Conservation (phyloP, 192 early-diverging fungal genomes). For the Mortierella hygrophila region DNA sequence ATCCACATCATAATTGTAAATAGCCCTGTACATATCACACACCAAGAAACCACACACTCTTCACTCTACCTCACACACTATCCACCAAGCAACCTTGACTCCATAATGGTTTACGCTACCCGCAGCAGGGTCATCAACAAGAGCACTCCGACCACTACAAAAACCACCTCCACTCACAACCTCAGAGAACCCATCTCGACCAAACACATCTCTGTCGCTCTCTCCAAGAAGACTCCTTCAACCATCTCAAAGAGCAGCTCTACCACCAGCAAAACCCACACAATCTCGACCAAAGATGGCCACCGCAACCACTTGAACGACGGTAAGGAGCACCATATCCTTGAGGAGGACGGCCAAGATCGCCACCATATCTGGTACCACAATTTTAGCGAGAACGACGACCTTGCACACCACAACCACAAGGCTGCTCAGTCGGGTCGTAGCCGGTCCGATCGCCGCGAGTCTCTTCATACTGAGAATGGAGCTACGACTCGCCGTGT, state of each 20-base stretch:
- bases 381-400: slow-evolving; percentile 17
- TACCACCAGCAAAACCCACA: neutral
- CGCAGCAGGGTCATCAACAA: slow-evolving; percentile 11
- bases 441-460: neutral
- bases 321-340: slow-evolving; percentile 19
- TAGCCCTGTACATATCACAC: too few relatives aligned
- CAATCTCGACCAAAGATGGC: neutral
- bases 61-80: neutral
- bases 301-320: slow-evolving; percentile 10
- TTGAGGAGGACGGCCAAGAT: slow-evolving; percentile 24
- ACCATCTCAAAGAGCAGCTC: slow-evolving; percentile 1
- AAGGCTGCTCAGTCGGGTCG: neutral
- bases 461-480: neutral
- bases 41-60: neutral
- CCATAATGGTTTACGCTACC: slow-evolving; percentile 26
- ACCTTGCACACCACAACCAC: neutral
- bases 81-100: neutral
- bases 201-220: neutral
- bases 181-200: neutral
- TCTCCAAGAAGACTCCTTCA: neutral
- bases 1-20: too few relatives aligned
- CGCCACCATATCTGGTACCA: slow-evolving; percentile 35
- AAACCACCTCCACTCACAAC: neutral
- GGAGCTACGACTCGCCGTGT: neutral
- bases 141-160: neutral